Evolutionary conservation across 1,284 basidiomycete genomes (phyloP).

Genomic region (Coniferiporia weirii): DNA sequence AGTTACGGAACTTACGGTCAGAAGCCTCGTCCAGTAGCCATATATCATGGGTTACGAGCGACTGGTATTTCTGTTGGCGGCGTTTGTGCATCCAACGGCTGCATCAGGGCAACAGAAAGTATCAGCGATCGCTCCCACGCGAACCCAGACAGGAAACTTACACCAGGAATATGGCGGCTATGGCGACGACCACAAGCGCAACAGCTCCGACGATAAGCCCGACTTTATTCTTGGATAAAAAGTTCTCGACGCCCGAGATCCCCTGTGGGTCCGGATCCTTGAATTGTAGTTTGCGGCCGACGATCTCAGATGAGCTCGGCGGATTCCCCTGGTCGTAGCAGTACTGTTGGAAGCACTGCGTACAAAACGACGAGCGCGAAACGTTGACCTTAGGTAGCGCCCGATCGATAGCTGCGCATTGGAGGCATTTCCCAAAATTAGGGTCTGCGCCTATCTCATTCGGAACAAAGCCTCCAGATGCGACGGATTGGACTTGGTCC

Average conservation of each 20-base stretch:
- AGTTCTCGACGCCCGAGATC: constrained; percentile 31
- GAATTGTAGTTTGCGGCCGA: constrained; percentile 39
- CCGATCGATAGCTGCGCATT: constrained; percentile 52
- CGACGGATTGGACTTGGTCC: constrained; percentile 46
- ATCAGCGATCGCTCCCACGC: background rate
- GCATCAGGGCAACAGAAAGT: background rate
- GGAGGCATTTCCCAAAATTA: constrained; percentile 47
- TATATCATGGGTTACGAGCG: background rate
- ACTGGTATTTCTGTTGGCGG: background rate
- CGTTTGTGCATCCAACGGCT: background rate
- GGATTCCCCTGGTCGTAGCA: constrained; percentile 47
- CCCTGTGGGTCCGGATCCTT: constrained; percentile 47
- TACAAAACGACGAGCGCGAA: constrained; percentile 40
- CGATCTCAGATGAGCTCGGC: constrained; percentile 36
- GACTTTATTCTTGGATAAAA: constrained; percentile 36
- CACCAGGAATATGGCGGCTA: constrained; percentile 33
- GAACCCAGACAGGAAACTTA: constrained; percentile 19
- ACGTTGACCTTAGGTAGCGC: constrained; percentile 27
- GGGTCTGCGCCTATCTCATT: constrained; percentile 42
- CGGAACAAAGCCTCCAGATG: constrained; percentile 53
- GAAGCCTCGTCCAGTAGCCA: background rate
- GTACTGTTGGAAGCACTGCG: constrained; percentile 46
- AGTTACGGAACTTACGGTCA: background rate
- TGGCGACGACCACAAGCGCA: constrained; percentile 35
- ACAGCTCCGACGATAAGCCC: constrained; percentile 38